Evolutionary conservation across 129 eudicot species (phyloP).

Genomic region (Lactuca sativa): DNA sequence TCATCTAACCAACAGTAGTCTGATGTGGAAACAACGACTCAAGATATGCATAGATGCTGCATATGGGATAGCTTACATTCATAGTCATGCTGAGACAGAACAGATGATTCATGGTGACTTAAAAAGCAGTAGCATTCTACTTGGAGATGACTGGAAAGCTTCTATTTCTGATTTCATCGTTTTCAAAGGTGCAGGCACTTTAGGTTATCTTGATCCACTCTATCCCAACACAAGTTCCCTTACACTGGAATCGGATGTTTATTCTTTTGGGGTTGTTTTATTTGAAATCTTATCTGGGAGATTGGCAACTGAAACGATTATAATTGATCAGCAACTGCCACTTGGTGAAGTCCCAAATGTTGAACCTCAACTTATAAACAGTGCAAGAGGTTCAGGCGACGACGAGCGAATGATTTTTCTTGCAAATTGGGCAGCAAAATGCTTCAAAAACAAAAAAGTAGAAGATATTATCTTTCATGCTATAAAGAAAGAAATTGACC

Average conservation of each 20-base stretch:
- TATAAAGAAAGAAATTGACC: too few relatives aligned
- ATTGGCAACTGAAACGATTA: not conserved
- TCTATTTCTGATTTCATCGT: not conserved
- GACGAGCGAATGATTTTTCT: not conserved
- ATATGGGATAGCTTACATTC: not conserved
- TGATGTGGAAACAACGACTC: not conserved
- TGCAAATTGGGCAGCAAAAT: too few relatives aligned
- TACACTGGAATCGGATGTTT: not conserved
- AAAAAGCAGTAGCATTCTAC: constrained; percentile 8
- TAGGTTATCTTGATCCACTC: not conserved
- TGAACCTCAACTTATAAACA: too few relatives aligned
- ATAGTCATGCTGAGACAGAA: not conserved
- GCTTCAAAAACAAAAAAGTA: too few relatives aligned
- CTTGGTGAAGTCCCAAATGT: not conserved
- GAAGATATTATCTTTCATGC: not conserved
- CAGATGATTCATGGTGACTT: not conserved
- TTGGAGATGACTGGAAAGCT: not conserved
- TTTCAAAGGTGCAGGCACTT: not conserved
- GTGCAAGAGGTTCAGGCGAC: not conserved
- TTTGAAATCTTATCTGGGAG: constrained; percentile 1
- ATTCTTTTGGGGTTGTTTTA: not conserved
- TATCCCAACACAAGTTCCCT: not conserved
- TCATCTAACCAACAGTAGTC: not conserved
- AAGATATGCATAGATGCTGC: constrained; percentile 2
- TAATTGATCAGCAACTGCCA: not conserved